Evolutionary conservation across 2,329 filamentous ascomycete species (phyloP).

Genomic region (Fusarium nanum): DNA sequence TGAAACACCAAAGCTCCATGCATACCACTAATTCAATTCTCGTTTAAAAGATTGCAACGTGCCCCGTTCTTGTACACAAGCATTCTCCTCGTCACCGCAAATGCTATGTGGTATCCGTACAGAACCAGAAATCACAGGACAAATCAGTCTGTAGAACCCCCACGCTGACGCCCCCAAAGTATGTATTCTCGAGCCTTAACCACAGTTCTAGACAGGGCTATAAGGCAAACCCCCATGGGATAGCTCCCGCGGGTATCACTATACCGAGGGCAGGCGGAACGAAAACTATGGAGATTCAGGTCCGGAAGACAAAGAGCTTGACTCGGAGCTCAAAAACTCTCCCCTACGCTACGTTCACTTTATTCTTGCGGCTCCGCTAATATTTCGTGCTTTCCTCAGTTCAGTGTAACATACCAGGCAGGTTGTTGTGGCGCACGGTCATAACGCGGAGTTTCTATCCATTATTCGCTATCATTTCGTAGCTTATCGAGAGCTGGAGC

Average conservation of each 20-base stretch:
- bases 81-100: not conserved
- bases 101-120: not conserved
- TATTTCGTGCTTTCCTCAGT: slow-evolving; percentile 6
- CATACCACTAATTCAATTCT: not conserved
- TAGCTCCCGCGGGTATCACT: not conserved
- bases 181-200: not conserved
- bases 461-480: slow-evolving; percentile 23
- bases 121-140: not conserved
- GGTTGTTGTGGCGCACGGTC: slow-evolving; percentile 21
- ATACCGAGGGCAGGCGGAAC: not conserved
- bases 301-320: slow-evolving; percentile 14
- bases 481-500: slow-evolving; percentile 28
- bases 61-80: not conserved
- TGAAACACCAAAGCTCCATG: not conserved
- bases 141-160: slow-evolving; percentile 4
- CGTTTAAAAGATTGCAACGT: not conserved
- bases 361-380: slow-evolving; percentile 26
- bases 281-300: not conserved
- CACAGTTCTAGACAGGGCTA: not conserved
- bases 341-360: not conserved
- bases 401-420: slow-evolving; percentile 11
- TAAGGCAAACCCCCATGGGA: not conserved
- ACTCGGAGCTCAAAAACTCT: slow-evolving; percentile 2
- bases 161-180: slow-evolving; percentile 21
- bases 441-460: slow-evolving; percentile 13